Conservation (phyloP, 2,329 filamentous ascomycete species). For the Alternaria hordeiaustralica region DNA sequence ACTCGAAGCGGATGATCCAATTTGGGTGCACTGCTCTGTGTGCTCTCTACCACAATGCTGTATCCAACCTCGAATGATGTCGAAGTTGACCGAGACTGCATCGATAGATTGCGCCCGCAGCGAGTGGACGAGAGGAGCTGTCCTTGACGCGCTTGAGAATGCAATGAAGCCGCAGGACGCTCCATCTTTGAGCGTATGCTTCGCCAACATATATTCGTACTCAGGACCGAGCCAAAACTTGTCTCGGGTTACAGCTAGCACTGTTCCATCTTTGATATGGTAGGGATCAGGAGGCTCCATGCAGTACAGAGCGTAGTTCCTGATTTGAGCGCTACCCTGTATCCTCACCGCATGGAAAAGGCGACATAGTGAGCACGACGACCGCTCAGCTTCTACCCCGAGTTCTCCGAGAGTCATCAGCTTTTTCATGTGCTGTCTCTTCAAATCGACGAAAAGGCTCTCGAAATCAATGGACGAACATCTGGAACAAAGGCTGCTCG, state of each 20-base stretch:
- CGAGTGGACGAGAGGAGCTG: accelerated
- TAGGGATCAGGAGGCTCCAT: accelerated
- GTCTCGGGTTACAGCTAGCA: not conserved
- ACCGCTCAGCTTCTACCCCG: not conserved
- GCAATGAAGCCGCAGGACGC: not conserved
- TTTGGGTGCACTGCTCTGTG: not conserved
- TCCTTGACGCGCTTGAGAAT: not conserved
- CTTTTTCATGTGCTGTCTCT: accelerated
- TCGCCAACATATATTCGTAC: too few species aligned
- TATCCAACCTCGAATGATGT: not conserved
- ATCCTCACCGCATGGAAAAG: not conserved
- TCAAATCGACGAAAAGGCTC: not conserved
- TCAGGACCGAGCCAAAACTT: too few species aligned
- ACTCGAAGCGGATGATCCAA: not conserved
- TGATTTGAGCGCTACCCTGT: accelerated
- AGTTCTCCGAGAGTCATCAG: not conserved
- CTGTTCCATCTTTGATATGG: accelerated
- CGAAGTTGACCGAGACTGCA: not conserved
- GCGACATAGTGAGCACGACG: not conserved
- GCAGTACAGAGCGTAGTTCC: not conserved
- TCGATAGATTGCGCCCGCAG: not conserved
- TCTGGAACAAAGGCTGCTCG: not conserved
- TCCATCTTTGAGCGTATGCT: too few species aligned
- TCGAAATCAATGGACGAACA: not conserved
- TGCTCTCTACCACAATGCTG: not conserved